Conservation (phyloP, 139 green algal genomes). For the Ostreobium quekettii region DNA sequence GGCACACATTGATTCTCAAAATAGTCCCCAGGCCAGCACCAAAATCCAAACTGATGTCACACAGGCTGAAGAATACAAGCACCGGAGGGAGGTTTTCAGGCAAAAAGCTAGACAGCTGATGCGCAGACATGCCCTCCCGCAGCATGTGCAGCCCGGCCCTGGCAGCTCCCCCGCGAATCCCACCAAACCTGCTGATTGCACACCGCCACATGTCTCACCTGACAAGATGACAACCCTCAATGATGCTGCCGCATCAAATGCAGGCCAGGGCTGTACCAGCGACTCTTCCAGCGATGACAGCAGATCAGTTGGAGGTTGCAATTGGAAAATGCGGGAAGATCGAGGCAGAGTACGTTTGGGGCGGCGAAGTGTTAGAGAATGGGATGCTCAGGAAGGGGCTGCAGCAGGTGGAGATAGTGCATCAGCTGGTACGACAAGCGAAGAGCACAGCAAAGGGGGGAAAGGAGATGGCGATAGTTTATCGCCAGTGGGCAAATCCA, state of each 20-base stretch:
- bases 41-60: too few species aligned
- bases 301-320: too few species aligned
- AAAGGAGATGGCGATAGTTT: not conserved
- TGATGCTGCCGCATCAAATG: not conserved
- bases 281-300: too few species aligned
- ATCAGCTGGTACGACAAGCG: not conserved
- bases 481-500: not conserved
- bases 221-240: too few species aligned
- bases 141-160: not conserved
- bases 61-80: not conserved
- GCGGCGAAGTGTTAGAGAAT: too few species aligned
- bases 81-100: not conserved
- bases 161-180: not conserved
- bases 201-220: too few species aligned
- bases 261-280: too few species aligned
- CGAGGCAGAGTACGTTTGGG: too few species aligned
- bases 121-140: not conserved
- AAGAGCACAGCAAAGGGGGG: not conserved
- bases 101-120: not conserved
- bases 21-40: too few species aligned
- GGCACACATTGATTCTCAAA: too few species aligned
- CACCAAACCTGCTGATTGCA: too few species aligned
- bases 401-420: not conserved
- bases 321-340: too few species aligned
- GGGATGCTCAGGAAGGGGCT: not conserved